Evolutionary conservation across 1,284 basidiomycete genomes (phyloP), one percentile per base, ranked within the genome.

Genomic region (Amylostereum areolatum): DNA sequence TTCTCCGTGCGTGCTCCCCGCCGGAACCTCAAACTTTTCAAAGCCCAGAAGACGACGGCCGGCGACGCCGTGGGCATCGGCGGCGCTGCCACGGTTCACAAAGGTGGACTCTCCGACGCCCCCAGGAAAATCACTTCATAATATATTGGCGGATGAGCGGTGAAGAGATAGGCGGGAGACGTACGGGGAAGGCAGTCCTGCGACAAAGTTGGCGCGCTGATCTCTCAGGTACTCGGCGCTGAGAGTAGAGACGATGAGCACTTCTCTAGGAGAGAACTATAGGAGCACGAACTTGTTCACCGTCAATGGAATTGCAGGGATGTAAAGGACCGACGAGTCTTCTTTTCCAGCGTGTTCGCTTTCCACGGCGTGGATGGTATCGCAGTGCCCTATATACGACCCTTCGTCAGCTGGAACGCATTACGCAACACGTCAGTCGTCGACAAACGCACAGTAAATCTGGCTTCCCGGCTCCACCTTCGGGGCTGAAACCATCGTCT

Each of bases 321-420:
- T 91, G 62, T 92, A 92, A 50, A 92, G 60, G 27, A 91, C 88
- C 1, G 82, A 83, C 0, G 86, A 87, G 57, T 90, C 85, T 3
- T 67, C 68, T 9, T 59, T 56, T 0, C 90, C 89, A 6, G 57
- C 59, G 60, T 91, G 86, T 27, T 71, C 62, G 4, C 60, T 53
- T 61, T 92, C 89, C 31, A 92, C 88, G 0, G 83, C 77, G 61
- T 92, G 89, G 7, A 90, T 76, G 28, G 74, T 69, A 61, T 90
- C 84, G 51, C 75, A 77, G 53, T 81, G 76, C 78, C 81, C 80
- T 81, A 46, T 34, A 7, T 28, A 27, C 34, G 29, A 30, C 32
- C 24, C 37, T 42, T 36, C 6, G 18, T 34, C 34, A 40, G 49
- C 35, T 36, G 2, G 28, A 33, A 3, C 25, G 25, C 29, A 29